These are phyloP conservation scores for Metroxylon sagu DNA, from an alignment of 176 grass and related monocot genomes.

Conservation along the genomic window DNA sequence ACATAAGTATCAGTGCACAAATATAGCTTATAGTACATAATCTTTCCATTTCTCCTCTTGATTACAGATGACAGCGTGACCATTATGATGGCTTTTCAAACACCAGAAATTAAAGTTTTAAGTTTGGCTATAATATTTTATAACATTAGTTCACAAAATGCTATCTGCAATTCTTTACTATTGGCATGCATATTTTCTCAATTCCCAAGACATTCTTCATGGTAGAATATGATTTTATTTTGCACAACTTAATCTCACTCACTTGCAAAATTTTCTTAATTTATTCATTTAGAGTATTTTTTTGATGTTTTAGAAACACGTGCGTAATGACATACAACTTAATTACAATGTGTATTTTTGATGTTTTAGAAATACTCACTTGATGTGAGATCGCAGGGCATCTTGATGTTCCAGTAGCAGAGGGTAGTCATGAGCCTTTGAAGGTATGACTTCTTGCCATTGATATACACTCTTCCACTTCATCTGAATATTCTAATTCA, in stretches of 20 bases:
- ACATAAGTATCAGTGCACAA: too few relatives aligned
- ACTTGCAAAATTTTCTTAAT: too few relatives aligned
- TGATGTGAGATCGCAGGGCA: conserved; percentile 69
- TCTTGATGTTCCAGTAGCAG: conserved; percentile 54
- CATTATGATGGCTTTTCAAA: conserved; percentile 78
- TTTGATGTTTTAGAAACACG: not conserved
- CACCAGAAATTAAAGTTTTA: conserved; percentile 37
- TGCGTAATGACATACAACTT: conserved; percentile 1
- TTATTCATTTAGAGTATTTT: too few relatives aligned
- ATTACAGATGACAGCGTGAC: conserved; percentile 69
- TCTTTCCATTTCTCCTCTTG: not conserved
- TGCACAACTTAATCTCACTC: too few relatives aligned
- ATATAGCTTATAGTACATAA: too few relatives aligned
- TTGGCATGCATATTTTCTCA: conserved; percentile 34
- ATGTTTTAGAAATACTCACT: too few relatives aligned
- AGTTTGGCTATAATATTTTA: conserved; percentile 91
- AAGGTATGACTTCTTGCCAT: conserved; percentile 27
- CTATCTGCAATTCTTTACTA: conserved; percentile 69
- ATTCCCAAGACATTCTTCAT: too few relatives aligned
- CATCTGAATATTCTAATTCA: too few relatives aligned
- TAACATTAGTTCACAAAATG: conserved; percentile 49
- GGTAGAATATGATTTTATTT: too few relatives aligned
- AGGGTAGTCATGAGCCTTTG: conserved; percentile 66
- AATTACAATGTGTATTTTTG: too few relatives aligned
- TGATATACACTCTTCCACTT: too few relatives aligned